Conservation (phyloP, 371 early-diverging fungal species). For the Mortierella sp. region DNA sequence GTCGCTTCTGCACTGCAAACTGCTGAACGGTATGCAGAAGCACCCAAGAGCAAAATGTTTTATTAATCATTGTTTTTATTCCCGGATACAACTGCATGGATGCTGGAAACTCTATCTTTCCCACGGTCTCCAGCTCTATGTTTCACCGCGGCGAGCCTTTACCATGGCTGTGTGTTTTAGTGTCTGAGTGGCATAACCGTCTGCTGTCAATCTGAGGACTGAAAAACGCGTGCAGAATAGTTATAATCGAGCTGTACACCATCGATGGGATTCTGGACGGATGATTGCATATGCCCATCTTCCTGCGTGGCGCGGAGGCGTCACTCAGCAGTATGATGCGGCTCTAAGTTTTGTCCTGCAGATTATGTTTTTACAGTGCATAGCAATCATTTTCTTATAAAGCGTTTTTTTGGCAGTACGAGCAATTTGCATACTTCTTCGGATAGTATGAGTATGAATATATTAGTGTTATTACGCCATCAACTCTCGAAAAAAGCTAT, state of each 20-base stretch:
- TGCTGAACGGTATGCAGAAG: slow-evolving; percentile 55
- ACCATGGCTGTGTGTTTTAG: not conserved
- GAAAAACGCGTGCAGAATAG: not conserved
- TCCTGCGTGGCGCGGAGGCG: not conserved
- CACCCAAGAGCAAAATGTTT: slow-evolving; percentile 52
- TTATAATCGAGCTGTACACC: not conserved
- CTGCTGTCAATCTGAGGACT: not conserved
- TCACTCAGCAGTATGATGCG: not conserved
- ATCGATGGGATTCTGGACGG: slow-evolving; percentile 18
- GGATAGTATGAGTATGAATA: too few relatives aligned
- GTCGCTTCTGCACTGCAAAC: slow-evolving; percentile 67
- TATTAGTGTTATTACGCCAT: too few relatives aligned
- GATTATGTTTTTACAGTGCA: too few relatives aligned
- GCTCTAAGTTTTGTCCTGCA: too few relatives aligned
- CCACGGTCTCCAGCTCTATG: not conserved
- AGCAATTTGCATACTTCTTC: too few relatives aligned
- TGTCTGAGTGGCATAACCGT: not conserved
- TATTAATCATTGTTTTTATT: slow-evolving; percentile 33
- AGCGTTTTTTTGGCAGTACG: too few relatives aligned
- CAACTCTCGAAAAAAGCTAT: too few relatives aligned
- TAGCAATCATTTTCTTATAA: too few relatives aligned
- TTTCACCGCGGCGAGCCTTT: not conserved
- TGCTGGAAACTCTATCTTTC: not conserved
- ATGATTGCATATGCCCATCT: not conserved
- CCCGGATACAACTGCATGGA: not conserved